Evolutionary conservation across 352 stramenopile genomes (phyloP), one percentile per base, ranked within the genome.

Genomic region (Phytopythium kandeliae): DNA sequence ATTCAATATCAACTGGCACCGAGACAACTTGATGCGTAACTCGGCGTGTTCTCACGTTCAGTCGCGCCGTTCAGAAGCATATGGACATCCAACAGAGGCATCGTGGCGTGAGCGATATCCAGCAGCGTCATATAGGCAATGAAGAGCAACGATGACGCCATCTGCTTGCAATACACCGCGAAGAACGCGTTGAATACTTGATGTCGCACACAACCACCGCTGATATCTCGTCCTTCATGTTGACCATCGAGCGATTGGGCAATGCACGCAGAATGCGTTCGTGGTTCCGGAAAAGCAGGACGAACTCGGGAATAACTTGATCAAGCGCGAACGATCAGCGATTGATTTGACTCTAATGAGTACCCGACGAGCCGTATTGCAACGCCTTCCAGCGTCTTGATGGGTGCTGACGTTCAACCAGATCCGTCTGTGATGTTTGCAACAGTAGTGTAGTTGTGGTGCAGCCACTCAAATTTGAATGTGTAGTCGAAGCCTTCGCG

Each of bases 161-260:
- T 60, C 28, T 71, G 65, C 62, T 69, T 62, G 47, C 62, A 71
- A 22, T 43, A 65, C 8, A 57, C 42, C 2, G 67, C 43, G 53
- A 64, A 77, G 4, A 77, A 45, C 4, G 67, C 48, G 19, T 57
- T 71, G 54, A 77, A 77, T 17, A 73, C 46, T 25, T 74, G n/a
- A 77, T 55, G 38, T 52, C 65, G 16, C 65, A 54, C 15, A 68
- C 60, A n/a, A 62, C 54, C 8, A 57, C 42, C 21, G 67, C 60
- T 11, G 64, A 54, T 15, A 65, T 59, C 16, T 63, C 28, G n/a
- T 73, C 58, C 41, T 60, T 40, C 21, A 65, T 22, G 24, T 69
- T 45, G 11, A 25, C 44, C 11, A 54, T 51, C 11, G 42, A 40
- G 6, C 41, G 49, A 12, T 55, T 57, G 45, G 74, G 55, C 22